Percentiles rank a stretch among this genome's conserved stretches.
Conservation (phyloP, 805 yeast genomes). For the Grigorovia jiainica region DNA sequence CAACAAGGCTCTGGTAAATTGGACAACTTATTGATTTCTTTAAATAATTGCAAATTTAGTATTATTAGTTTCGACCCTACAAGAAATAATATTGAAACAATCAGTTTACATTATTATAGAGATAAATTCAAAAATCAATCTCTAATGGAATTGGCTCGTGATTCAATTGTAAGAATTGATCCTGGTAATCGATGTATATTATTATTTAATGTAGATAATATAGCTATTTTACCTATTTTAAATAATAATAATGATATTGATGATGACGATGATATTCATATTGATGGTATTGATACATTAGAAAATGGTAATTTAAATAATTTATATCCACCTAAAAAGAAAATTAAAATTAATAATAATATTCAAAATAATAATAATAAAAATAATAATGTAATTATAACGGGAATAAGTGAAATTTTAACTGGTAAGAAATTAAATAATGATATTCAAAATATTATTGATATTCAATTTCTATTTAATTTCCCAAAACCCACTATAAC, state of each 20-base stretch:
- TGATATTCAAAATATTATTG: slow-evolving; percentile 53
- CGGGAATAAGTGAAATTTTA: slow-evolving; percentile 43
- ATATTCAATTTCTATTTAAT: slow-evolving; percentile 59
- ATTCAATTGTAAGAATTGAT: slow-evolving; percentile 47
- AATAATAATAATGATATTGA: slow-evolving; percentile 36
- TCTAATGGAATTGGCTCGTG: slow-evolving; percentile 23
- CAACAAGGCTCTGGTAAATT: slow-evolving; percentile 38
- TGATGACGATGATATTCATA: slow-evolving; percentile 3
- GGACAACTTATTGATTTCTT: slow-evolving; percentile 57
- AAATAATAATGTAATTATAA: slow-evolving; percentile 5
- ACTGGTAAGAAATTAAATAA: slow-evolving; percentile 48
- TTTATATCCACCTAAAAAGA: slow-evolving; percentile 6
- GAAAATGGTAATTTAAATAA: slow-evolving; percentile 30
- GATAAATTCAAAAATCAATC: slow-evolving; percentile 45
- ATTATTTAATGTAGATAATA: slow-evolving; percentile 52
- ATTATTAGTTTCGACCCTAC: slow-evolving; percentile 59
- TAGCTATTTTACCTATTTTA: slow-evolving; percentile 57
- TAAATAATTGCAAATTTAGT: slow-evolving; percentile 70
- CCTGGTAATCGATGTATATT: slow-evolving; percentile 50
- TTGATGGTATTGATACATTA: slow-evolving; percentile 3
- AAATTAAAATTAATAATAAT: slow-evolving; percentile 7
- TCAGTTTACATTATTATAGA: slow-evolving; percentile 82
- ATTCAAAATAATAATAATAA: slow-evolving; percentile 5
- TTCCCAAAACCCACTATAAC: slow-evolving; percentile 81
- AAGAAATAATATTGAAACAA: slow-evolving; percentile 49